Conservation (phyloP, 257 asterid genomes). For the Plantago major region DNA sequence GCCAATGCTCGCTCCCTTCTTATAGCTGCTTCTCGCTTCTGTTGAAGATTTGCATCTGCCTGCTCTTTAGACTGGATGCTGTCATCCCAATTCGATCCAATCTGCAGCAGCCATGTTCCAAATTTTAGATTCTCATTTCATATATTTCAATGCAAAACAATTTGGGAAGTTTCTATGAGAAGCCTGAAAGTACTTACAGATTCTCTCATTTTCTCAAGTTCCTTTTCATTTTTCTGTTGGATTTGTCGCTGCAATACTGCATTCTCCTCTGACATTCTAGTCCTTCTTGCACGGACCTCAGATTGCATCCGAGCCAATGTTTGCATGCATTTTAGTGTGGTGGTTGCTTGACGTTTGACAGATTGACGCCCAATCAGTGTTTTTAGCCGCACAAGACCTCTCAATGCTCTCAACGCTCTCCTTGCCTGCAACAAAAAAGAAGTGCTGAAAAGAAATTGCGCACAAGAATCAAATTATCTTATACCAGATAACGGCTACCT, state of each 20-base stretch:
- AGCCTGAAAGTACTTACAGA: slow-evolving; percentile 41
- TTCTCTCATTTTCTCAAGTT: slow-evolving; percentile 45
- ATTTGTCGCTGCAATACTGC: slow-evolving; percentile 64
- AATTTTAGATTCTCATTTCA: no score
- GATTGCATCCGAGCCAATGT: slow-evolving; percentile 63
- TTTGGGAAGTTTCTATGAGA: background rate
- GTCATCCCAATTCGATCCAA: slow-evolving; percentile 64
- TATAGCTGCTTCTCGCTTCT: slow-evolving; percentile 61
- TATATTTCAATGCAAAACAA: background rate
- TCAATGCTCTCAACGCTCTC: slow-evolving; percentile 59
- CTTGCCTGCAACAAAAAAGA: slow-evolving; percentile 39
- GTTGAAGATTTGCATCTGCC: slow-evolving; percentile 51
- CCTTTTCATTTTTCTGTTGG: slow-evolving; percentile 60
- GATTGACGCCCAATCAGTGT: slow-evolving; percentile 55
- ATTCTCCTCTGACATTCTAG: slow-evolving; percentile 55
- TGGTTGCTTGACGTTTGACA: slow-evolving; percentile 57
- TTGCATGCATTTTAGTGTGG: slow-evolving; percentile 68
- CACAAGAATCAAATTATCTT: no score
- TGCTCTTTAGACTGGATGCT: slow-evolving; percentile 66
- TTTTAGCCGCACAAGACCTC: slow-evolving; percentile 67
- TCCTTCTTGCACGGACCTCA: slow-evolving; percentile 60
- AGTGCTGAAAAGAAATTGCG: no score
- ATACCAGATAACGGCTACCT: no score
- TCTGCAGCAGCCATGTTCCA: slow-evolving; percentile 21
- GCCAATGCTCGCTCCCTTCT: slow-evolving; percentile 88